Evolutionary conservation across 805 yeast genomes (phyloP), one percentile per base, ranked within the genome.

Genomic region (Ogataea trehaloabstinens): DNA sequence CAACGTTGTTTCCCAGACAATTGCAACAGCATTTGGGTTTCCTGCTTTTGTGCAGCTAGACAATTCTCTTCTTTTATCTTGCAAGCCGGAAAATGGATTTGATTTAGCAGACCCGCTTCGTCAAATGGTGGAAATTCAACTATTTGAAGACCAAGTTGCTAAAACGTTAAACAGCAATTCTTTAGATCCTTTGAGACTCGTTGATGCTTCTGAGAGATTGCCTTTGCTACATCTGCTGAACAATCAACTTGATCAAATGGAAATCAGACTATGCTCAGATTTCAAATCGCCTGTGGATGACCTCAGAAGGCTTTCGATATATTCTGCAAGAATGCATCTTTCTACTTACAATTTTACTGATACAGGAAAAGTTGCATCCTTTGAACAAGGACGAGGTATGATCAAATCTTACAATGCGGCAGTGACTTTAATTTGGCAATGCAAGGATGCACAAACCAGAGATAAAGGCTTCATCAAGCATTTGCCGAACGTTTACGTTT

Each of bases 21-120:
- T 93, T 44, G 96, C 96, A 3, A 80, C 95, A 2, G 82, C 95
- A 8, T 88, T 89, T 64, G 99, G 99, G 15, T 90, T 85, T 55
- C 99, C 98, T 0, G 88, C 95, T 0, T 89, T 88, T 61, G 90
- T 86, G 4, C 86, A 82, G 42, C 85, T 89, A 55, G 95, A 88
- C 57, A 73, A 82, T 19, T 72, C 88, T 1, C 76, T 83, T 2
- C 63, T 80, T 53, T 70, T 70, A 5, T 70, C 80, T 3, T 73
- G 75, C 49, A 62, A 74, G 31, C 70, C 76, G 8, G 74, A 71
- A 10, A 61, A 73, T n/a, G 35, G 35, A 6, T 28, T 49, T 6
- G 68, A 65, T 18, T 63, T 85, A 16, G 85, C 91, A 1, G 56
- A 61, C 13, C 63, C 76, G n/a, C 70, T 91, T 31, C 72, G 77